These are phyloP conservation scores for Voacanga thouarsii DNA, from an alignment of 257 asterid genomes.

Conservation along the genomic window DNA sequence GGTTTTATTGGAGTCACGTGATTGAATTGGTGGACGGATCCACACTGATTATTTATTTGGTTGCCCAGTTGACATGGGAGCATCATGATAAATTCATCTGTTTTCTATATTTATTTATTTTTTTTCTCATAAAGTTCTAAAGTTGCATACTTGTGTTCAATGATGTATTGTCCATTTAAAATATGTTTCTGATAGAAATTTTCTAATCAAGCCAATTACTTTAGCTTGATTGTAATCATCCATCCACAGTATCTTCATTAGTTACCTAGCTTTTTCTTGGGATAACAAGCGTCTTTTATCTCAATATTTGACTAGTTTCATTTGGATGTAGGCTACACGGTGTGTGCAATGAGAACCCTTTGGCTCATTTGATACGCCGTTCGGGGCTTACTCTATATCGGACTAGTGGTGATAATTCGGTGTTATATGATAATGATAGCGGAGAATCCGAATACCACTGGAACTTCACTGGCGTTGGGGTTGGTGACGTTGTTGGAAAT, in stretches of 20 bases:
- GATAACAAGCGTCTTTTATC: slow-evolving; percentile 1
- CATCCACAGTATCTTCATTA: no score
- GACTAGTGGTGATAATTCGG: slow-evolving; percentile 94
- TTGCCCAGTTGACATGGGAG: slow-evolving; percentile 98
- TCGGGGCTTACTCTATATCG: slow-evolving; percentile 85
- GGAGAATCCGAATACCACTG: no score
- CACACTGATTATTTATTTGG: slow-evolving; percentile 92
- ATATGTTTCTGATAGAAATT: background rate
- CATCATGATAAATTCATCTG: slow-evolving; percentile 68
- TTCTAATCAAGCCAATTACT: background rate
- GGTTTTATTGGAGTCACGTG: slow-evolving; percentile 82
- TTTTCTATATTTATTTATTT: background rate
- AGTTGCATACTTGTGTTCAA: background rate
- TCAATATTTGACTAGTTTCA: slow-evolving; percentile 6
- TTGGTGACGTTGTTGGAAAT: no score
- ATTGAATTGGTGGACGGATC: slow-evolving; percentile 94
- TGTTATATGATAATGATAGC: slow-evolving; percentile 96
- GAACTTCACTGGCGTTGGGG: no score
- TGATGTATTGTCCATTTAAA: background rate
- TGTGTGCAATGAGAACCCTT: slow-evolving; percentile 96
- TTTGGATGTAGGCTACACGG: slow-evolving; percentile 79
- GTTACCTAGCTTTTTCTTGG: background rate
- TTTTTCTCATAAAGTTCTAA: background rate
- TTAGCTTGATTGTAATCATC: background rate
- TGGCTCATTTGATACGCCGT: slow-evolving; percentile 87